Base-by-base conservation (phyloP, 805 yeast genomes). In the Ogataea corticis region DNA sequence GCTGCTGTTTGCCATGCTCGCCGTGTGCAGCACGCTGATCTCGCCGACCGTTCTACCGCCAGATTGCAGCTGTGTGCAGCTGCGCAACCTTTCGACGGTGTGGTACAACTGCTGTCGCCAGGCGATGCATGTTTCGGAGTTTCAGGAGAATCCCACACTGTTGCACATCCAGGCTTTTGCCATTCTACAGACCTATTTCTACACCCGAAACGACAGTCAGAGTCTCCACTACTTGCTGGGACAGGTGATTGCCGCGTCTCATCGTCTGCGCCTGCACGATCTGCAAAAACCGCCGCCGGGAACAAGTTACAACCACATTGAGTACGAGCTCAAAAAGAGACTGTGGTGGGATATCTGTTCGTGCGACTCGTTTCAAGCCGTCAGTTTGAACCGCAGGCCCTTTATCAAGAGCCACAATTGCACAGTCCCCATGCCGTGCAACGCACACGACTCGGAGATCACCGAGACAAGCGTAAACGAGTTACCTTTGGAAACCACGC, bases 401-500 rank as follows among this genome's bases (percentile, higher is more conserved):
- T 19, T 55, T 15, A 46, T 55, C 3, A 33, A 48, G 15, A 49
- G 56, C 4, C 58, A 55, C 34, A 33, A 37, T 18, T 57, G 65
- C 16, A 31, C 30, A 2, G 68, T 65, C 1, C 68, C 70, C 13
- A 57, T 59, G 41, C 69, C 68, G 3, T 54, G 66, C 6, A 66
- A 66, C 41, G 55, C 57, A 29, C 54, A 65, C 36, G 70, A 66
- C 47, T 45, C 35, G 3, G 66, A 63, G 34, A 54, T 66, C 27
- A 41, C 44, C 15, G 37, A 40, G 13, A 35, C 27, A 15, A n/a
- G 16, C 6, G 36, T 41, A 11, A 37, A 18, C 16, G 49, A 29
- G 9, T 35, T 33, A 4, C 48, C 55, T 7, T 21, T 43, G 16
- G 38, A 33, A 13, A 21, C 35, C 13, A 34, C 38, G 10, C 57